These are phyloP conservation scores for Psidium friedrichsthalianum DNA, from an alignment of 345 rosid species.

Conservation along the genomic window DNA sequence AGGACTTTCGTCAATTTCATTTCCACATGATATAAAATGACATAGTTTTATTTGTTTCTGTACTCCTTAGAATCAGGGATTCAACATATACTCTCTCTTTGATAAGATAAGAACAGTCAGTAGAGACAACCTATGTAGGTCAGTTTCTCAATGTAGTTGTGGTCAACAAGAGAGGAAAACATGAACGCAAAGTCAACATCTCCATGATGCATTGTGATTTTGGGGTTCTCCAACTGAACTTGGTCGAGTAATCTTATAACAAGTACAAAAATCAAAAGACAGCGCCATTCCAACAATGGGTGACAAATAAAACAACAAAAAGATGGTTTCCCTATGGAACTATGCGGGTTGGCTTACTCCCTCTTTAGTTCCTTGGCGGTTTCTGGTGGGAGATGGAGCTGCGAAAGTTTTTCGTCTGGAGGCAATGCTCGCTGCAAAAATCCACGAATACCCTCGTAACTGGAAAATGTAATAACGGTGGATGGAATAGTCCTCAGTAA, in stretches of 20 bases:
- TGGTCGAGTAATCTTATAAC: not conserved
- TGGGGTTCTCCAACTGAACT: not conserved
- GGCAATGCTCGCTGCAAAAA: conserved; percentile 38
- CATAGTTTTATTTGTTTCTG: not conserved
- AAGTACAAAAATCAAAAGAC: not conserved
- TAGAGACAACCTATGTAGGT: not conserved
- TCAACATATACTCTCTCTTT: not conserved
- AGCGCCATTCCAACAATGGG: not conserved
- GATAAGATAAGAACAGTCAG: not conserved
- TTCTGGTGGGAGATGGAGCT: conserved; percentile 9
- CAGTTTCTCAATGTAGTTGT: not conserved
- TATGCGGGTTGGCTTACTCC: conserved; percentile 14
- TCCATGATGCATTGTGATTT: not conserved
- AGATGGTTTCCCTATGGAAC: conserved; percentile 15
- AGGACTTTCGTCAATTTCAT: not conserved
- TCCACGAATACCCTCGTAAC: conserved; percentile 84
- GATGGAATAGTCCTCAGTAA: conserved; percentile 83
- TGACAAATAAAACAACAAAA: not conserved
- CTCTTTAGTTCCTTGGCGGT: conserved; percentile 4
- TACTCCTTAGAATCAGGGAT: not conserved
- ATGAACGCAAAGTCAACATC: not conserved
- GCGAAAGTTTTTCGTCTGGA: conserved; percentile 24
- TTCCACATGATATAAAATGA: not conserved
- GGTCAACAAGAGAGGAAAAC: not conserved
- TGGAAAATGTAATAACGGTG: conserved; percentile 79